Base-by-base conservation (phyloP, 1,284 basidiomycete genomes). In the Taiwanofungus camphoratus region DNA sequence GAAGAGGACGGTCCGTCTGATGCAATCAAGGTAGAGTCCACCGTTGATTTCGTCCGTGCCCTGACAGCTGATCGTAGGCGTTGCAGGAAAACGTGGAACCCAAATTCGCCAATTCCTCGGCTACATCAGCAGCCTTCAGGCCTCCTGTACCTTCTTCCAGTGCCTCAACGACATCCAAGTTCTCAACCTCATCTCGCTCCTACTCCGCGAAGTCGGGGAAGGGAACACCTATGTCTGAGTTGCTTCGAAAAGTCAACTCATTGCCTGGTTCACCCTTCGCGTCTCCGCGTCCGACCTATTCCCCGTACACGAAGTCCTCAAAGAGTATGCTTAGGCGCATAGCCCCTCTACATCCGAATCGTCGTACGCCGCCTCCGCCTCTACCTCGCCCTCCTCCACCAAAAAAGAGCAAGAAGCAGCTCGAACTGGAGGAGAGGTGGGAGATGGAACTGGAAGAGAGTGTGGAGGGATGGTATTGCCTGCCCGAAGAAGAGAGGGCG, bases 401-500 rank as follows among this genome's bases (percentile, higher is more conserved):
- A 39, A 77, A 82, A 64, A 87, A 87, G 67, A 79, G 72, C 35
- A 87, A 87, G 68, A 87, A 87, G 60, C 76, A 84, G 63, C 61
- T 83, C 18, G 76, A 81, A 55, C 62, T 75, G 54, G 85, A 88
- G 63, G 84, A 87, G 61, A 74, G 70, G 55, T 87, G 87, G 74
- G 84, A 87, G 58, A 76, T 84, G 60, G 84, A 88, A 62, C 63
- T 88, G 41, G 68, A 82, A 31, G 86, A 88, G 48, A 77, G 67
- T 34, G 66, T 83, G 6, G 82, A 83, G 12, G 85, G 83, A 5
- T 88, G 85, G 86, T 74, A 74, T 41, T 73, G 71, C 33, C 66
- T 87, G 64, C 65, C 68, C 12, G 81, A 86, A 49, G 70, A 70
- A 39, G 82, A 87, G 59, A 71, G 83, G 54, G 77, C 69, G 48